Percentiles rank a stretch among this genome's conserved stretches.
phyloP scores from a whole-genome alignment of 2,329 filamentous ascomycete species.

The Pseudogymnoascus sp. region DNA sequence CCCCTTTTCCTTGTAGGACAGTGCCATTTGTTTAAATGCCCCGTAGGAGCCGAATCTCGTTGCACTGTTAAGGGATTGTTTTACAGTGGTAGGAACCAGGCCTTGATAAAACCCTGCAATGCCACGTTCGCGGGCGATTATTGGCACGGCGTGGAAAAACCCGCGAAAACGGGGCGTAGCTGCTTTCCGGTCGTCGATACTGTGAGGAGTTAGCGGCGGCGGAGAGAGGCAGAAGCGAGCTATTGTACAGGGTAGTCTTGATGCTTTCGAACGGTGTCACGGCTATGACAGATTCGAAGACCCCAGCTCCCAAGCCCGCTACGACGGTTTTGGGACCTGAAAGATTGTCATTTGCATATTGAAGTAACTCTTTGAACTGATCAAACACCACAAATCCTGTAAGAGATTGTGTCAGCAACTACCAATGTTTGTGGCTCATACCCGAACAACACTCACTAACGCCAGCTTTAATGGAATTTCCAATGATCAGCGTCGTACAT shows the following conservation, averaged over 20 bases:
- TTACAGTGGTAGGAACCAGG: conserved; percentile 86
- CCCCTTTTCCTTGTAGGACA: conserved; percentile 85
- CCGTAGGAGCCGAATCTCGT: conserved; percentile 91
- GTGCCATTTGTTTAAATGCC: conserved; percentile 79
- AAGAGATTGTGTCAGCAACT: neutral
- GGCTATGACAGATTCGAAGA: conserved; percentile 86
- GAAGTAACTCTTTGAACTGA: conserved; percentile 77
- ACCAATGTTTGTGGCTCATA: neutral
- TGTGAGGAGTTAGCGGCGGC: conserved; percentile 27
- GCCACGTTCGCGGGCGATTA: conserved; percentile 84
- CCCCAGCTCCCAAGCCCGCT: conserved; percentile 87
- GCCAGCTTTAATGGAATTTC: conserved; percentile 92
- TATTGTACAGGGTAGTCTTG: conserved; percentile 75
- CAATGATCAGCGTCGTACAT: conserved; percentile 93
- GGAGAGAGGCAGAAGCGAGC: neutral
- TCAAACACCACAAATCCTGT: conserved; percentile 85
- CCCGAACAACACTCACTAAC: conserved; percentile 47
- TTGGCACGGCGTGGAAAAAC: conserved; percentile 82
- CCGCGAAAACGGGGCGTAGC: conserved; percentile 80
- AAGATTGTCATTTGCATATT: conserved; percentile 79
- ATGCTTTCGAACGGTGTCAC: conserved; percentile 97
- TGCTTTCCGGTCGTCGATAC: conserved; percentile 89
- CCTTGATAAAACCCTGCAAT: conserved; percentile 93
- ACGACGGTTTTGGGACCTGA: conserved; percentile 86
- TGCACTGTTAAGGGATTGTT: conserved; percentile 91